These are phyloP conservation scores for Aspergillus ruber DNA, from an alignment of 2,329 filamentous ascomycete species.

Conservation along the genomic window DNA sequence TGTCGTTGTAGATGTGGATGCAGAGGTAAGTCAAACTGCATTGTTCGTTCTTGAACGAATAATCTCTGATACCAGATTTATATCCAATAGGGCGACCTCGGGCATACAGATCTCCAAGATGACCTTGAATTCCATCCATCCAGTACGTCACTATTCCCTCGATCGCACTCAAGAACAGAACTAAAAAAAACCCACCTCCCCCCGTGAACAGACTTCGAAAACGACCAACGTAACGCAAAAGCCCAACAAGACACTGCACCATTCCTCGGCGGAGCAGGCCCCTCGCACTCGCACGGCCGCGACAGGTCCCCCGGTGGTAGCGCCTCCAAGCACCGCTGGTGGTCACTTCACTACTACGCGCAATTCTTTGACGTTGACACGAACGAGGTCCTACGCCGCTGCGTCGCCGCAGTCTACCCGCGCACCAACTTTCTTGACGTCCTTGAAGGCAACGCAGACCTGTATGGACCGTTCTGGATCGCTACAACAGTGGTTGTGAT, in stretches of 20 bases:
- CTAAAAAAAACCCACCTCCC: background rate
- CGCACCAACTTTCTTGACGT: conserved; percentile 94
- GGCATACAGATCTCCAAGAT: conserved; percentile 95
- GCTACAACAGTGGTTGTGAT: conserved; percentile 96
- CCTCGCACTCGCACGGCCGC: conserved; percentile 30
- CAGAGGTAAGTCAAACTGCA: conserved; percentile 58
- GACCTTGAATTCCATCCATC: conserved; percentile 98
- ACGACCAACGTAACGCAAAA: conserved; percentile 47
- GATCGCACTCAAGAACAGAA: background rate
- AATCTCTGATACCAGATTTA: background rate
- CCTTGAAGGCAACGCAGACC: conserved; percentile 89
- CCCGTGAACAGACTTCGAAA: conserved; percentile 58
- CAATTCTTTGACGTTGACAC: conserved; percentile 99
- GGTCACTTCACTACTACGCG: conserved; percentile 87
- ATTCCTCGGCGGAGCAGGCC: conserved; percentile 38
- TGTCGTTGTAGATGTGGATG: conserved; percentile 94
- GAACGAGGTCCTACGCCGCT: conserved; percentile 76
- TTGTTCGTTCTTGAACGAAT: background rate
- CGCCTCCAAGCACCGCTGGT: conserved; percentile 78
- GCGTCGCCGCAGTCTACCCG: conserved; percentile 82
- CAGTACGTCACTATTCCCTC: conserved; percentile 41
- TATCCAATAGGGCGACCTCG: conserved; percentile 73
- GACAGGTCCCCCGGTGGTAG: conserved; percentile 35
- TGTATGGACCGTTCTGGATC: conserved; percentile 98
- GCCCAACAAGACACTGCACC: conserved; percentile 44